A percentile compares a stretch with the other conserved stretches of the same genome.
These are phyloP conservation scores for Leccinum uliginosum DNA, from an alignment of 768 basidiomycete species.

Conservation along the genomic window DNA sequence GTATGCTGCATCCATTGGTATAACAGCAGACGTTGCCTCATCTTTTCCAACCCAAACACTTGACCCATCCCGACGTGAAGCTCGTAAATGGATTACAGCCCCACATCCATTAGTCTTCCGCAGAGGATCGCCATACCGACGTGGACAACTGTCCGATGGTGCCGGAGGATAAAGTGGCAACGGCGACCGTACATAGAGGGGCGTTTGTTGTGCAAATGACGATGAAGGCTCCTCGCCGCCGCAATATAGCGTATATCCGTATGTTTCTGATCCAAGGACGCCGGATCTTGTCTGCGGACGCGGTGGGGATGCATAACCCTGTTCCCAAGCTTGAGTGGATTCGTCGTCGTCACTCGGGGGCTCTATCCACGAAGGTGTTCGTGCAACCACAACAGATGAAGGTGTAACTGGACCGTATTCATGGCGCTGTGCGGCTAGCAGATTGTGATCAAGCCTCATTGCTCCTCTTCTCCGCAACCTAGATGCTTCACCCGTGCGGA, in stretches of 20 bases:
- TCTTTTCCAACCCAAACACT: slow-evolving; percentile 58
- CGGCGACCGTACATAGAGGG: slow-evolving; percentile 32
- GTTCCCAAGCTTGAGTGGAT: slow-evolving; percentile 31
- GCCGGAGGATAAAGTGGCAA: slow-evolving; percentile 33
- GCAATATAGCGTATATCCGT: slow-evolving; percentile 39
- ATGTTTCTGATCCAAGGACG: slow-evolving; percentile 16
- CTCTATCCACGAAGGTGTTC: slow-evolving; percentile 33
- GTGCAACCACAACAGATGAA: slow-evolving; percentile 25
- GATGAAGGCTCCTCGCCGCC: slow-evolving; percentile 31
- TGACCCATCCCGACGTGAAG: slow-evolving; percentile 47
- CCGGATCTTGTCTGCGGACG: slow-evolving; percentile 19
- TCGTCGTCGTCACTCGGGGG: slow-evolving; percentile 31
- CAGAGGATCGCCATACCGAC: background rate
- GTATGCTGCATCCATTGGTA: slow-evolving; percentile 53
- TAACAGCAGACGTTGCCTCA: slow-evolving; percentile 48
- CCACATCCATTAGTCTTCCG: slow-evolving; percentile 56
- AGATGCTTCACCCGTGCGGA: slow-evolving; percentile 72
- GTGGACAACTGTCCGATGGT: slow-evolving; percentile 18
- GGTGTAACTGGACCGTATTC: slow-evolving; percentile 24
- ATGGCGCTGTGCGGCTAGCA: slow-evolving; percentile 25
- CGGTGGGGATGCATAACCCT: slow-evolving; percentile 28
- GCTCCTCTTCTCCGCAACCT: slow-evolving; percentile 70
- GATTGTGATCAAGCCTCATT: slow-evolving; percentile 53
- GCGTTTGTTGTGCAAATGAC: slow-evolving; percentile 4
- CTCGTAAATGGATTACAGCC: slow-evolving; percentile 52